These are phyloP conservation scores for Globisporangium yorkense DNA, from an alignment of 352 stramenopile genomes.

Conservation along the genomic window DNA sequence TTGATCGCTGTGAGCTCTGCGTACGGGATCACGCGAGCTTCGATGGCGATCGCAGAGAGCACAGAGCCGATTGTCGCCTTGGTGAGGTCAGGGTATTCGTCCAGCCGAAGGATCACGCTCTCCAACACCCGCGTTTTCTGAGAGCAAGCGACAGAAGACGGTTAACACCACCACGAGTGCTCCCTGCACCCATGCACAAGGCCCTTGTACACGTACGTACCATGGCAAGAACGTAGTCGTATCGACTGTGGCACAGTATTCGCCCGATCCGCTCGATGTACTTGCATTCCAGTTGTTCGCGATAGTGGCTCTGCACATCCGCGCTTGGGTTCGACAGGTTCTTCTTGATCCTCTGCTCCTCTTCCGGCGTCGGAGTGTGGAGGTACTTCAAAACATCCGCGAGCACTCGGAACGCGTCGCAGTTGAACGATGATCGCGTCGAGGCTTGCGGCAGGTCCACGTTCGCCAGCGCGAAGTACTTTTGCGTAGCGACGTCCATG, in stretches of 20 bases:
- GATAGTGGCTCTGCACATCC: not conserved
- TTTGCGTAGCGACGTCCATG: slow-evolving; percentile 21
- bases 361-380: slow-evolving; percentile 11
- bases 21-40: slow-evolving; percentile 52
- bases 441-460: slow-evolving; percentile 1
- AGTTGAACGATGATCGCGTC: slow-evolving; percentile 33
- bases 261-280: slow-evolving; percentile 49
- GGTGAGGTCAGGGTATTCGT: slow-evolving; percentile 39
- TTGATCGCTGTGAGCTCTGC: slow-evolving; percentile 33
- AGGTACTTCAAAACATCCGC: slow-evolving; percentile 37
- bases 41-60: slow-evolving; percentile 47
- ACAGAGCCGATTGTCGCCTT: slow-evolving; percentile 50
- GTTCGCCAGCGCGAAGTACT: slow-evolving; percentile 30
- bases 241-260: slow-evolving; percentile 32
- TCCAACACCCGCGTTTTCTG: slow-evolving; percentile 39
- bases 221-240: slow-evolving; percentile 48
- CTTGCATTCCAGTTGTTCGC: slow-evolving; percentile 28
- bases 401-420: slow-evolving; percentile 44
- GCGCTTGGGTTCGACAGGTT: not conserved
- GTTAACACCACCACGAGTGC: not conserved
- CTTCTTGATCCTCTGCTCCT: not conserved
- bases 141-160: not conserved
- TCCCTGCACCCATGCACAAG: not conserved
- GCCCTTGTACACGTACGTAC: slow-evolving; percentile 23
- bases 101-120: slow-evolving; percentile 29